phyloP scores from a whole-genome alignment of 768 basidiomycete species.

The Lactifluus piperatus region DNA sequence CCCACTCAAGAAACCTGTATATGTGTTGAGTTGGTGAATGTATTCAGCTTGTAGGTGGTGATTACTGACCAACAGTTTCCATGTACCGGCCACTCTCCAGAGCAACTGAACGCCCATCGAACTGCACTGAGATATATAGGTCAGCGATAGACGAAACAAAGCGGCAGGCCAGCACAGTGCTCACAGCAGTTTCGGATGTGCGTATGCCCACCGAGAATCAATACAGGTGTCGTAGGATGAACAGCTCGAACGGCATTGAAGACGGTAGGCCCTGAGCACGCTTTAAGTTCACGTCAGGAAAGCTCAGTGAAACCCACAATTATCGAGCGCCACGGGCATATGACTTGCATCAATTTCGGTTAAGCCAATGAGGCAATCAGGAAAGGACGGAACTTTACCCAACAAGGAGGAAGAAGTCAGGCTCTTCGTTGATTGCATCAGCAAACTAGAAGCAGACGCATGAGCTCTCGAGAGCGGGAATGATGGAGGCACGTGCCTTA shows the following conservation, averaged over 20 bases:
- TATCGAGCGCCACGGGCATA: constrained; percentile 69
- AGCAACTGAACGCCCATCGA: constrained; percentile 69
- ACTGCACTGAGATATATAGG: constrained; percentile 35
- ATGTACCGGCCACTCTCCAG: constrained; percentile 84
- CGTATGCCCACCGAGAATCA: constrained; percentile 76
- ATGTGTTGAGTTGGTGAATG: background rate
- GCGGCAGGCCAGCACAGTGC: constrained; percentile 22
- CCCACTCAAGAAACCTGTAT: constrained; percentile 54
- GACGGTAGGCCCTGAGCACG: constrained; percentile 51
- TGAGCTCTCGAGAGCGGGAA: background rate
- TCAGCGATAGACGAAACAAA: background rate
- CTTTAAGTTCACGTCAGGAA: background rate
- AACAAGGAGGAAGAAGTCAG: constrained; percentile 72
- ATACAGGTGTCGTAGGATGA: constrained; percentile 68
- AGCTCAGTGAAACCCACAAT: constrained; percentile 37
- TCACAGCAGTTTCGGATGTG: constrained; percentile 74
- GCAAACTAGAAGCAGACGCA: constrained; percentile 42
- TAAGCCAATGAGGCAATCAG: background rate
- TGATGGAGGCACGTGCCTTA: constrained; percentile 24
- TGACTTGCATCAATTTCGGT: constrained; percentile 39
- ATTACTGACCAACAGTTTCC: constrained; percentile 72
- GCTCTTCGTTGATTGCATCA: constrained; percentile 69
- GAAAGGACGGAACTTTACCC: constrained; percentile 36
- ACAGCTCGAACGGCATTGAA: constrained; percentile 64
- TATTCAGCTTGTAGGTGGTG: background rate